Evolutionary conservation across 805 yeast genomes (phyloP).

Genomic region (Lachancea dasiensis): DNA sequence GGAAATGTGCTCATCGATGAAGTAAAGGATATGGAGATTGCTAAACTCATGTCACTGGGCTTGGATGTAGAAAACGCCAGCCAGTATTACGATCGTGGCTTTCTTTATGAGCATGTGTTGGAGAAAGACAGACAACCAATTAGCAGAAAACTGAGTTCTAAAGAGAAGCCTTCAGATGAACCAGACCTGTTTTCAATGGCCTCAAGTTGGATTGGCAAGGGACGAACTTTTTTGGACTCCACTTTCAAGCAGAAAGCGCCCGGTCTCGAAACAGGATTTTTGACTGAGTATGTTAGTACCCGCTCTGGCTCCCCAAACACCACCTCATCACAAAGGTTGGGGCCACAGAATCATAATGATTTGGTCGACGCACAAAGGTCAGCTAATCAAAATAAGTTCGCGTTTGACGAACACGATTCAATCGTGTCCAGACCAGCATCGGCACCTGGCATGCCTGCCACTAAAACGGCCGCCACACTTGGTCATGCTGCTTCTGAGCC

Average conservation of each 20-base stretch:
- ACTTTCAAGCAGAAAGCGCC: conserved; percentile 6
- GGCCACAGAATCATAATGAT: too few relatives aligned
- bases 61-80: conserved; percentile 21
- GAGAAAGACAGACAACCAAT: background rate
- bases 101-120: conserved; percentile 21
- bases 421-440: too few relatives aligned
- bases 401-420: too few relatives aligned
- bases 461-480: background rate
- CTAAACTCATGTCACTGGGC: conserved; percentile 31
- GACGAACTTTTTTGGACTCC: conserved; percentile 28
- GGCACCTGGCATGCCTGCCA: too few relatives aligned
- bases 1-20: conserved; percentile 22
- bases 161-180: background rate
- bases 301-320: background rate
- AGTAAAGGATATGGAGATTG: conserved; percentile 32
- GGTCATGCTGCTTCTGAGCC: background rate
- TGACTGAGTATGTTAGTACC: conserved; percentile 2
- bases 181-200: conserved; percentile 24
- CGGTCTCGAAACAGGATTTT: background rate
- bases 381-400: too few relatives aligned
- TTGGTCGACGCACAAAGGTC: too few relatives aligned
- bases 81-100: conserved; percentile 21
- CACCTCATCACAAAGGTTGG: too few relatives aligned
- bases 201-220: conserved; percentile 25
- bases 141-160: background rate